Conservation (phyloP, 495 filamentous ascomycete genomes). For the Hyaloscypha hepaticicola region DNA sequence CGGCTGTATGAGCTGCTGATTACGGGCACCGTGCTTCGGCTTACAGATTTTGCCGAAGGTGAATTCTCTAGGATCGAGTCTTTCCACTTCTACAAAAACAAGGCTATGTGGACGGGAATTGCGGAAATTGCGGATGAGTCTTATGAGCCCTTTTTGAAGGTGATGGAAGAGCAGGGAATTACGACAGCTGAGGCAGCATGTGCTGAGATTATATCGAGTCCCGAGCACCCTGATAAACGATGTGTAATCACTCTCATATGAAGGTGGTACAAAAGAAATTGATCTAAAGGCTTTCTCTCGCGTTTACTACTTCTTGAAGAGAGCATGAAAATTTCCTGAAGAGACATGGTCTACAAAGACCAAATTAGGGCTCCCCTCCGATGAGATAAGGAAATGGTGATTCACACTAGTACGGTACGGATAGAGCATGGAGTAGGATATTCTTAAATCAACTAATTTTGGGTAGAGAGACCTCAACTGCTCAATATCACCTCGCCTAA, state of each 20-base stretch:
- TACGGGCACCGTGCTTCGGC: slow-evolving; percentile 7
- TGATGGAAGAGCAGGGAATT: slow-evolving; percentile 9
- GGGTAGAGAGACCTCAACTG: too few relatives aligned
- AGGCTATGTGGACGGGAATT: neutral
- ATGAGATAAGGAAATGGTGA: too few relatives aligned
- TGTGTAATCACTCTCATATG: slow-evolving; percentile 12
- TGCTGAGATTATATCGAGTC: slow-evolving; percentile 8
- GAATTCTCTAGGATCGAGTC: slow-evolving; percentile 15
- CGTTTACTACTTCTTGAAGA: too few relatives aligned
- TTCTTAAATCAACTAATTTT: too few relatives aligned
- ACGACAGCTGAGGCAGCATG: slow-evolving; percentile 12
- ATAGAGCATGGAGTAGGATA: too few relatives aligned
- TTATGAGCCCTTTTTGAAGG: slow-evolving; percentile 10
- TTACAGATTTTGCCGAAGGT: neutral
- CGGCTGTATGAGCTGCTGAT: slow-evolving; percentile 11
- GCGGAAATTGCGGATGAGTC: too few relatives aligned
- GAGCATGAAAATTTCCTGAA: too few relatives aligned
- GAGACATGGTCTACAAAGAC: too few relatives aligned
- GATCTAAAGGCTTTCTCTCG: too few relatives aligned
- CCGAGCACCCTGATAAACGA: slow-evolving; percentile 12
- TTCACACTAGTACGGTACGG: too few relatives aligned
- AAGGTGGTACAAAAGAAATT: slow-evolving; percentile 11
- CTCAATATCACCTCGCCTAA: too few relatives aligned
- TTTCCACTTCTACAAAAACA: slow-evolving; percentile 7
- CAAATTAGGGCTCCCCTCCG: too few relatives aligned